Evolutionary conservation across 441 rosid genomes (phyloP).

Genomic region (Dalechampia spathulata): DNA sequence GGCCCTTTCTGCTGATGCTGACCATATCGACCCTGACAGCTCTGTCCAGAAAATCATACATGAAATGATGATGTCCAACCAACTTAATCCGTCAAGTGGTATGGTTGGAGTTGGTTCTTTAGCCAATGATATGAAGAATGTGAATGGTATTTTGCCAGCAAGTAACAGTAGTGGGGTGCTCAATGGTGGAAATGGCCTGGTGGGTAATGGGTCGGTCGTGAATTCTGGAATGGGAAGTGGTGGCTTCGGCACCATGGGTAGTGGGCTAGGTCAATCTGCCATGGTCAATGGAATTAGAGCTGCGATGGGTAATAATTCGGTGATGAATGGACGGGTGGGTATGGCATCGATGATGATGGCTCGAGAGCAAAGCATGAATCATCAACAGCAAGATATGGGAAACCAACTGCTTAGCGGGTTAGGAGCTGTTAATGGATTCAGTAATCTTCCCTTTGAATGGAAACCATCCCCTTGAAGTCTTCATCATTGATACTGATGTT

Average conservation of each 20-base stretch:
- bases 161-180: conserved; percentile 40
- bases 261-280: conserved; percentile 57
- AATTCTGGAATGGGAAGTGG: conserved; percentile 48
- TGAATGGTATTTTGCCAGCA: conserved; percentile 42
- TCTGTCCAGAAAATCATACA: conserved; percentile 82
- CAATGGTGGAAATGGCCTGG: conserved; percentile 34
- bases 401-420: conserved; percentile 64
- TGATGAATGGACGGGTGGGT: conserved; percentile 67
- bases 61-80: conserved; percentile 68
- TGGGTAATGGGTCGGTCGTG: conserved; percentile 46
- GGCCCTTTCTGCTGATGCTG: conserved; percentile 51
- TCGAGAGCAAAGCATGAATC: conserved; percentile 57
- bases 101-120: conserved; percentile 53
- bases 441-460: conserved; percentile 85
- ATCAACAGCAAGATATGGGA: conserved; percentile 70
- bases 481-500: conserved; percentile 10
- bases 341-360: conserved; percentile 42
- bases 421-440: conserved; percentile 78
- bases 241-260: conserved; percentile 48
- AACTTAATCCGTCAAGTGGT: conserved; percentile 50
- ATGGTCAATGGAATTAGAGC: conserved; percentile 62
- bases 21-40: conserved; percentile 59
- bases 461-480: conserved; percentile 47
- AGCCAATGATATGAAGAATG: conserved; percentile 53
- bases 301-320: conserved; percentile 45